Conservation (phyloP, 192 early-diverging fungal genomes). For the Rhizophagus prolifer region DNA sequence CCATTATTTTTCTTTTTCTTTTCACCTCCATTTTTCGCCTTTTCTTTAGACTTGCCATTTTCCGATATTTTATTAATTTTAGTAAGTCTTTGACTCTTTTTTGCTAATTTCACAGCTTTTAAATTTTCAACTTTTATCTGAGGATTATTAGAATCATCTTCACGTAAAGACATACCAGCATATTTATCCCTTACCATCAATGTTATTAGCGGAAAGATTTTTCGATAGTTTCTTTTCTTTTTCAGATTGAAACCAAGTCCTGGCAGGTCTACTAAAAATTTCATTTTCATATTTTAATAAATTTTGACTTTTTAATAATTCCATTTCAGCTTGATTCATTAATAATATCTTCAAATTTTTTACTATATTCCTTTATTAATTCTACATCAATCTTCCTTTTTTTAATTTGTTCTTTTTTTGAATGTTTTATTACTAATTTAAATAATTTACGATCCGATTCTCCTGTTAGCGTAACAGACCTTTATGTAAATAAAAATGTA, state of each 20-base stretch:
- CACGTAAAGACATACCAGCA: slow-evolving; percentile 47
- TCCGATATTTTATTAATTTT: slow-evolving; percentile 38
- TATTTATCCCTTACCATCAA: slow-evolving; percentile 40
- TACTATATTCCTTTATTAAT: slow-evolving; percentile 75
- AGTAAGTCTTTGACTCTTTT: slow-evolving; percentile 43
- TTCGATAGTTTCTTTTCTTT: slow-evolving; percentile 60
- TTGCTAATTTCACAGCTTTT: slow-evolving; percentile 49
- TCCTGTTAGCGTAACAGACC: slow-evolving; percentile 86
- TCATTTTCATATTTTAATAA: slow-evolving; percentile 81
- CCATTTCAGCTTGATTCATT: slow-evolving; percentile 86
- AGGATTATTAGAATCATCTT: slow-evolving; percentile 46
- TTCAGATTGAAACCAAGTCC: slow-evolving; percentile 92
- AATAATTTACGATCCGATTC: slow-evolving; percentile 93
- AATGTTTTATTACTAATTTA: slow-evolving; percentile 88
- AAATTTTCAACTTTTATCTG: slow-evolving; percentile 40
- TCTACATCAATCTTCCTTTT: slow-evolving; percentile 84
- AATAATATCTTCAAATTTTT: slow-evolving; percentile 67
- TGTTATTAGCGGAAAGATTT: neutral
- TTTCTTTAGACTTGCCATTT: slow-evolving; percentile 19
- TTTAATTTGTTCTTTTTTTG: slow-evolving; percentile 73
- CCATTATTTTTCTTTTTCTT: slow-evolving; percentile 18
- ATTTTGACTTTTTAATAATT: slow-evolving; percentile 83
- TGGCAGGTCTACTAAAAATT: slow-evolving; percentile 83
- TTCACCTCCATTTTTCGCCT: slow-evolving; percentile 20
- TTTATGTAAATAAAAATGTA: no score